Base-by-base conservation (phyloP, 163 green algal genomes). In the Scenedesmus sp. region DNA sequence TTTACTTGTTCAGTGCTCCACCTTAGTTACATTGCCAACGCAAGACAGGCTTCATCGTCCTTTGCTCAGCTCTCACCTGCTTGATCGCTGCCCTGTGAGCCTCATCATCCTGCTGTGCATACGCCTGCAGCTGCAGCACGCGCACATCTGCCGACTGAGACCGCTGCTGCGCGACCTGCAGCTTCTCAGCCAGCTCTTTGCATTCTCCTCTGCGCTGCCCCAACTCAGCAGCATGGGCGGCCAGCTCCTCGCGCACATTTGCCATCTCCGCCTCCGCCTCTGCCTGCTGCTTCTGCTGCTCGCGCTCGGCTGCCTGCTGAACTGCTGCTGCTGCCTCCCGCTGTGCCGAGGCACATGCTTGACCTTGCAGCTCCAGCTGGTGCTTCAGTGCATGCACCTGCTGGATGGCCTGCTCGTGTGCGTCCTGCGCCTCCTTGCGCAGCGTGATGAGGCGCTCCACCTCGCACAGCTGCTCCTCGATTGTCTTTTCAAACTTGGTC, bases 381-480 rank as follows among this genome's bases (percentile, higher is more conserved):
- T 59, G 51, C 81, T 59, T 83, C 56, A 84, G 44, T 20, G 61
- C 61, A 12, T 30, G 15, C 42, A 84, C 22, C 59, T 85, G 33
- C 20, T 35, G 40, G 6, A 78, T 2, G 30, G 70, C 80, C 49
- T 53, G 33, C 24, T 92, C 80, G 43, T 79, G 53, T 6, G 30
- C 37, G 2, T 82, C 80, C 42, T 84, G 33, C 15, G 49, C 80
- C 43, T 78, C 88, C 51, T 70, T 86, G 44, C 80, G 88, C 61
- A 83, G 59, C 22, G 15, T 44, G 26, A 81, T 84, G 13, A 88
- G 18, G 20, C 85, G 46, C 24, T 92, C 86, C 53, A 91, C 44
- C 86, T 91, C 86, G 37, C 2, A 2, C 46, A 90, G 33, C 87
- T 91, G 87, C 53, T 81, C 33, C 87, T 87, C 56, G 10, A 91